Evolutionary conservation across 2,329 filamentous ascomycete species (phyloP), one percentile per base, ranked within the genome.

Genomic region (Aspergillus caelatus): DNA sequence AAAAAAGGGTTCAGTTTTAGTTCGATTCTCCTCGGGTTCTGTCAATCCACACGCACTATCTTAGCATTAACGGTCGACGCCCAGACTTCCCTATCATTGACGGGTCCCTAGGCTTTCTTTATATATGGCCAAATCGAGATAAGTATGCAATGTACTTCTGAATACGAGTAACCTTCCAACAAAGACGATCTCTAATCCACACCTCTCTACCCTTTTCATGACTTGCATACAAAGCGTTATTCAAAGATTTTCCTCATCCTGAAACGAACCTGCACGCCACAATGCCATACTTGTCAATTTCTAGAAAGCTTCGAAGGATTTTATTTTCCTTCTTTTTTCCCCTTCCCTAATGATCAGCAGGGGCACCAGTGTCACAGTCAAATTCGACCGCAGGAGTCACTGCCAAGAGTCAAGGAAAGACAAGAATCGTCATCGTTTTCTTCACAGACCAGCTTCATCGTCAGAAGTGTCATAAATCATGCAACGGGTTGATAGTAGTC

Each of bases 21-120:
- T 55, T 39, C 32, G 32, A 41, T 55, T 36, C 61, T 62, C 60
- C 60, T 62, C 56, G 57, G 61, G 61, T 62, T 58, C 61, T 54
- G 55, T 58, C 56, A 45, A 58, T 52, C 48, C 55, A 54, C 53
- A 46, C 16, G 39, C n/a, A 48, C 23, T 58, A 55, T 52, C 54
- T 48, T 48, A 58, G 36, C 57, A 57, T 34, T 55, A 62, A 62
- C 61, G 61, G 61, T 58, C 32, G 55, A 43, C 55, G 46, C 46
- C 43, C 57, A 43, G 50, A 54, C 55, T 43, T 57, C 39, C 5
- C 55, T 48, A 34, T 19, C 36, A 43, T 55, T 54, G 58, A 61
- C 39, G 34, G 52, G 52, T 36, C 52, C 52, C 52, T 30, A 8
- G 9, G 30, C 30, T 55, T 55, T 55, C 34, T 55, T 39, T 55